Evolutionary conservation across 2,329 filamentous ascomycete genomes (phyloP).

Genomic region (Aspergillus carbonarius): DNA sequence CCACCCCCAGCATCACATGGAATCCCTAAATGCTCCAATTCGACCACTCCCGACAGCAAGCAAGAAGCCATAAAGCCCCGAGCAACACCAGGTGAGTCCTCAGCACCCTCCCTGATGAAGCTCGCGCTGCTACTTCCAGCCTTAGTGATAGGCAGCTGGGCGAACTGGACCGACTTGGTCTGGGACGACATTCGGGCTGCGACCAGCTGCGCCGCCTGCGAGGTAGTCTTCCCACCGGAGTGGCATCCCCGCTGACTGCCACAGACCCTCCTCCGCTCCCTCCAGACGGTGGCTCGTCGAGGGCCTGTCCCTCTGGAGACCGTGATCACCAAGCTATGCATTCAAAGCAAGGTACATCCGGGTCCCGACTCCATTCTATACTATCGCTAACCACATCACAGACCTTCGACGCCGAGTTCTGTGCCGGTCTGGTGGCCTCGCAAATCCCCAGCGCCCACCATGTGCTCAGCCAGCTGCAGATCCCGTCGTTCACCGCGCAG

Average conservation of each 20-base stretch:
- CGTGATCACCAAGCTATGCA: conserved; percentile 39
- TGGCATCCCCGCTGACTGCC: not conserved
- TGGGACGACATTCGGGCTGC: conserved; percentile 33
- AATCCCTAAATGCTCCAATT: not conserved
- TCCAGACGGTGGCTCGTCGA: conserved; percentile 47
- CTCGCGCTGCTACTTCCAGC: conserved; percentile 8
- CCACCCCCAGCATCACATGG: not conserved
- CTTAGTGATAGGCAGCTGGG: not conserved
- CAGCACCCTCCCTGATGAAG: conserved; percentile 11
- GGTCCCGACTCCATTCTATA: not conserved
- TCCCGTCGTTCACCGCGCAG: conserved; percentile 52
- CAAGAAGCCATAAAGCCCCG: not conserved
- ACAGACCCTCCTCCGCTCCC: conserved; percentile 33
- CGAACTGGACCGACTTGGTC: conserved; percentile 18
- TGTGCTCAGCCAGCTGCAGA: conserved; percentile 47
- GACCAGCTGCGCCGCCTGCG: conserved; percentile 33
- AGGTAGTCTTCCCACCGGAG: conserved; percentile 8
- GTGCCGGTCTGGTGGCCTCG: conserved; percentile 51
- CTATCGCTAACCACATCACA: conserved; percentile 20
- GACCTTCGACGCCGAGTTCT: conserved; percentile 57
- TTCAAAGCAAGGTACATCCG: conserved; percentile 33
- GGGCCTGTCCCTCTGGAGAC: conserved; percentile 46
- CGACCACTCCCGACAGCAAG: not conserved
- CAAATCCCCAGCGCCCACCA: conserved; percentile 57
- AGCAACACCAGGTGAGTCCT: not conserved